These are phyloP conservation scores for Chaetomidium leptoderma DNA, from an alignment of 495 filamentous ascomycete genomes.

Conservation along the genomic window DNA sequence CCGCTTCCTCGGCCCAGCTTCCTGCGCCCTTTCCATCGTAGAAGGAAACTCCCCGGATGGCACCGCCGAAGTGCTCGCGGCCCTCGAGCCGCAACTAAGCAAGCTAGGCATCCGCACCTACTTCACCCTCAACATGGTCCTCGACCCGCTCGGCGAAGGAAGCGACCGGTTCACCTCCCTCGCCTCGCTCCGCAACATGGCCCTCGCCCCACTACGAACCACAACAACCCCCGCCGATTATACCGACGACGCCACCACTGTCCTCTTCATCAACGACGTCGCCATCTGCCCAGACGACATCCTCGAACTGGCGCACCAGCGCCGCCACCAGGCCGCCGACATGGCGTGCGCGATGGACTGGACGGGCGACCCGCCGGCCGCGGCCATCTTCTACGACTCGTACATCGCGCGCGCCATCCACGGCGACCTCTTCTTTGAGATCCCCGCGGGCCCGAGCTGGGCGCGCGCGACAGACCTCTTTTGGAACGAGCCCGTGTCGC, in stretches of 20 bases:
- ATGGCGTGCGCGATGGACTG: conserved; percentile 56
- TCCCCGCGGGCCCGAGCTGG: conserved; percentile 39
- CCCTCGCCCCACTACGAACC: conserved; percentile 40
- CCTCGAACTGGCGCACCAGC: conserved; percentile 49
- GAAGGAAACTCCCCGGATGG: conserved; percentile 49
- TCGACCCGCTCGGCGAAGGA: conserved; percentile 33
- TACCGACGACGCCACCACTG: conserved; percentile 30
- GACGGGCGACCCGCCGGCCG: conserved; percentile 30
- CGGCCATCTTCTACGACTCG: conserved; percentile 47
- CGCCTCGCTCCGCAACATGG: conserved; percentile 45
- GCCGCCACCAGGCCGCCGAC: conserved; percentile 39
- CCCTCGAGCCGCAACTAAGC: conserved; percentile 32
- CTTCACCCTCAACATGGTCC: conserved; percentile 33
- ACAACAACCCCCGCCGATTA: conserved; percentile 1
- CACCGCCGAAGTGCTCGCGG: conserved; percentile 44
- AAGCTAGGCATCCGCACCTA: conserved; percentile 30
- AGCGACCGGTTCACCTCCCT: conserved; percentile 38
- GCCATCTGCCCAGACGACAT: conserved; percentile 48
- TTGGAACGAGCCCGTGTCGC: conserved; percentile 37
- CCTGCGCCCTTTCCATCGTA: conserved; percentile 48
- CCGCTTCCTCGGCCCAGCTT: conserved; percentile 42
- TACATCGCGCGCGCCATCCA: conserved; percentile 48
- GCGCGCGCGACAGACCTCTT: conserved; percentile 42
- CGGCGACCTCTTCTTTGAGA: conserved; percentile 50
- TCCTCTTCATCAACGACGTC: conserved; percentile 51